Percentiles rank a stretch among this genome's conserved stretches.
phyloP scores from a whole-genome alignment of 257 asterid genomes.

The Cynanchum wilfordii region DNA sequence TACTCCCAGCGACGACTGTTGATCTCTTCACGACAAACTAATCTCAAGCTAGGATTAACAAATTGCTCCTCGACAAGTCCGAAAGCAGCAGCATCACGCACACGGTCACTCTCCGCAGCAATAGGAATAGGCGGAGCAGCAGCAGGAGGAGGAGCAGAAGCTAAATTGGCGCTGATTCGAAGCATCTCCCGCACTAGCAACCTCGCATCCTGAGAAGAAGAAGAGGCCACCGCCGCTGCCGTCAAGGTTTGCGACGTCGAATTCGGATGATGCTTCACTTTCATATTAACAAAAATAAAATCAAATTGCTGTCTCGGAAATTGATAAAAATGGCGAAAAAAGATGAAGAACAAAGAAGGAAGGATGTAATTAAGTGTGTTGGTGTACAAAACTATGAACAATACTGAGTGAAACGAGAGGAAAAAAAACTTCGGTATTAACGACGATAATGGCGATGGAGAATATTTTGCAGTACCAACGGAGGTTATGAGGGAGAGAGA shows the following conservation, averaged over 20 bases:
- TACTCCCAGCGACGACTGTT: conserved; percentile 88
- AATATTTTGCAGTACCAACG: background rate
- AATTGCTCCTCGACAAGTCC: conserved; percentile 61
- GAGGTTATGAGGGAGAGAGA: conserved; percentile 21
- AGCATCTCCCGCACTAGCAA: conserved; percentile 88
- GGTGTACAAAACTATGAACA: too few relatives aligned
- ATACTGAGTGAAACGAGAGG: background rate
- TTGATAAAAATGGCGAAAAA: background rate
- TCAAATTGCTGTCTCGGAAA: background rate
- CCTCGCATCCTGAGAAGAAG: conserved; percentile 54
- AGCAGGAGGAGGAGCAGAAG: conserved; percentile 55
- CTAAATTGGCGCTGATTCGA: conserved; percentile 94
- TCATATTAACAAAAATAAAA: conserved; percentile 32
- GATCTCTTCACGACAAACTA: conserved; percentile 88
- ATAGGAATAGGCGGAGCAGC: conserved; percentile 27
- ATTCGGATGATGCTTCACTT: conserved; percentile 56
- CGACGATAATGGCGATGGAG: conserved; percentile 8
- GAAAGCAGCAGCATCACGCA: conserved; percentile 37
- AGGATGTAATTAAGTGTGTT: background rate
- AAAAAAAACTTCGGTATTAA: conserved; percentile 24
- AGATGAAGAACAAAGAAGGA: too few relatives aligned
- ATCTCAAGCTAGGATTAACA: conserved; percentile 64
- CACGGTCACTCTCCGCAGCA: conserved; percentile 13
- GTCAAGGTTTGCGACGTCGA: conserved; percentile 66
- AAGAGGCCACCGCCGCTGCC: conserved; percentile 15